Evolutionary conservation across 768 basidiomycete species (phyloP).

Genomic region (Lepiota brunneoincarnata): DNA sequence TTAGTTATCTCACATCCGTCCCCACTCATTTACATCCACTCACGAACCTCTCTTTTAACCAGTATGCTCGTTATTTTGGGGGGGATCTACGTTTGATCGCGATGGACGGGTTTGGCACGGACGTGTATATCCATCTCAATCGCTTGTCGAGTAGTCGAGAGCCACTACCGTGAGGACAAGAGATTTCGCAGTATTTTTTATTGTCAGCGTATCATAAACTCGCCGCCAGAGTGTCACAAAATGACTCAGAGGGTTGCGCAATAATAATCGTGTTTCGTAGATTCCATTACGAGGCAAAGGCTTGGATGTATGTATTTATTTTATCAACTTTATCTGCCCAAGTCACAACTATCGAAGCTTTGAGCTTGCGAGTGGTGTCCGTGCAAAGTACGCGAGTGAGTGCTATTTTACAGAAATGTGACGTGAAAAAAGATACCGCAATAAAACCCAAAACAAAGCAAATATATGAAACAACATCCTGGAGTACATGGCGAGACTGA

Average conservation of each 20-base stretch:
- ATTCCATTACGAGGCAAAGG: no score
- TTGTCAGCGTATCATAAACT: neutral
- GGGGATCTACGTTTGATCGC: conserved; percentile 91
- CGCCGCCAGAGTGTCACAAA: neutral
- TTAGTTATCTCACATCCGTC: conserved; percentile 34
- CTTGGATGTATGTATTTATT: no score
- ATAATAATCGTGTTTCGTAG: no score
- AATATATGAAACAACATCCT: no score
- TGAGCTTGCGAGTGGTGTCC: neutral
- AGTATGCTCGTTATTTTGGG: conserved; percentile 96
- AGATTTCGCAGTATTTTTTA: neutral
- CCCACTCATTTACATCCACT: neutral
- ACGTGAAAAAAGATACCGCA: neutral
- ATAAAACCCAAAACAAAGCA: conserved; percentile 4
- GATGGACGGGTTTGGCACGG: conserved; percentile 98
- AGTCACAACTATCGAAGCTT: neutral
- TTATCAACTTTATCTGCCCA: no score
- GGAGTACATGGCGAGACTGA: no score
- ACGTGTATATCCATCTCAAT: conserved; percentile 92
- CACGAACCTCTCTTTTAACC: conserved; percentile 1
- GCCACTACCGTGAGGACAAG: conserved; percentile 53
- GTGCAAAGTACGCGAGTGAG: conserved; percentile 2
- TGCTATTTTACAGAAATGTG: conserved; percentile 3
- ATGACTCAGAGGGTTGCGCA: neutral
- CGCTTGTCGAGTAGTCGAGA: conserved; percentile 80